Evolutionary conservation across 1,284 basidiomycete species (phyloP), one percentile per base, ranked within the genome.

Genomic region (Fomitopsis pinicola): DNA sequence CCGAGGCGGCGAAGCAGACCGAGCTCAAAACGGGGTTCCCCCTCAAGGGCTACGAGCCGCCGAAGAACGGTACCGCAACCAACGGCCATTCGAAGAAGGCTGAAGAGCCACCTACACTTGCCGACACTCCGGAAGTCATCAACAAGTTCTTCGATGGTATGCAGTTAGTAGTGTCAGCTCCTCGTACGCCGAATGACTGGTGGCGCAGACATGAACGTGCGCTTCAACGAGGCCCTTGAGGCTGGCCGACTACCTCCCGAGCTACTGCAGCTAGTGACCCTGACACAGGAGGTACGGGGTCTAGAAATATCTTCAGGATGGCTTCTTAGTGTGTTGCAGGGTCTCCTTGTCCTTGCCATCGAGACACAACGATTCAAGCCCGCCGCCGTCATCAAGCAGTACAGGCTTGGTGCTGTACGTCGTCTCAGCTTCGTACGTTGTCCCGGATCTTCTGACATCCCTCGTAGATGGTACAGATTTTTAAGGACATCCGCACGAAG

Each of bases 321-420:
- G 17, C 54, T 28, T 36, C 33, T 9, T 12, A 22, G 5, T 28
- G 26, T 50, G 6, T 15, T 33, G 14, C 58, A 91, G 89, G 89
- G 88, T 5, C 83, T 89, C 65, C 77, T 91, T 56, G 72, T 92
- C 10, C 80, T 92, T 61, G 73, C 78, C 14, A 76, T 87, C 33
- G 88, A 86, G 69, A 87, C 86, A 0, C 67, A 82, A 55, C 83
- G 91, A 10, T 92, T 92, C 79, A 91, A 89, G 70, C 74, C 82
- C 12, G 72, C 83, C 6, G 81, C 86, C 2, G 78, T 89, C 35
- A 82, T 89, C 52, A 92, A 91, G 70, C 78, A 83, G 55, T 81
- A 92, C 72, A 92, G 87, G 71, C 81, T 91, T 50, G 85, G 88
- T 44, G 77, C 78, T 60, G 88, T 90, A 64, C 67, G 81, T 77